Base-by-base conservation (phyloP, 768 basidiomycete species). In the Trametes punicea region DNA sequence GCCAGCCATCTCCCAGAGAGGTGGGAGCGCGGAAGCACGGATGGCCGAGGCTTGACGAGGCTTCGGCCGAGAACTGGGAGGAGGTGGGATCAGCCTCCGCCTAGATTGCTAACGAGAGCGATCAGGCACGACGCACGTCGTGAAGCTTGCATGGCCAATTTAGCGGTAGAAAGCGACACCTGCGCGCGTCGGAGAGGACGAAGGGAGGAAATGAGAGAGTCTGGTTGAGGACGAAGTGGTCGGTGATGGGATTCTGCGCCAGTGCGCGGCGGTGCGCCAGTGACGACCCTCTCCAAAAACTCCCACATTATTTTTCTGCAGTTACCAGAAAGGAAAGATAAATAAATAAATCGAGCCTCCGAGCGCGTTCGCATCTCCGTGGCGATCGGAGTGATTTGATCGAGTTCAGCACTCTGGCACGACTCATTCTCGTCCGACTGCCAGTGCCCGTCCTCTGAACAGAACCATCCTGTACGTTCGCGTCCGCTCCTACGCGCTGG, bases 31-130 rank as follows among this genome's bases (percentile, higher is more conserved):
- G 59, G 52, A 48, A 62, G 56, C 41, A 44, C 53, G 46, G 53
- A 33, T 49, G 62, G 66, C 60, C 68, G 64, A 60, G 66, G 61
- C 57, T 51, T 60, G 58, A 59, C 57, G 46, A 65, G 61, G 61
- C 65, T 62, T 57, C 63, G 65, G 61, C 67, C 65, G 62, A 65
- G 58, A 60, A 60, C 58, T 54, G 34, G 34, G 20, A 47, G 9
- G 42, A 33, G 30, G 29, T 33, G 23, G 13, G 20, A 49, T 56
- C 40, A 56, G 55, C 31, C 30, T 44, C 55, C 55, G 55, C 15
- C 16, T 26, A 27, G 47, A 48, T 56, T 56, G 46, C 55, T 54
- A 54, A 30, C 18, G 33, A 11, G 13, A 20, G n/a, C 26, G 44
- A 25, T 38, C 15, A 15, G 18, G 31, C 29, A 33, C 16, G 30